Base-by-base conservation (phyloP, 202 grass and related monocot genomes). In the Elaeis oleifera region DNA sequence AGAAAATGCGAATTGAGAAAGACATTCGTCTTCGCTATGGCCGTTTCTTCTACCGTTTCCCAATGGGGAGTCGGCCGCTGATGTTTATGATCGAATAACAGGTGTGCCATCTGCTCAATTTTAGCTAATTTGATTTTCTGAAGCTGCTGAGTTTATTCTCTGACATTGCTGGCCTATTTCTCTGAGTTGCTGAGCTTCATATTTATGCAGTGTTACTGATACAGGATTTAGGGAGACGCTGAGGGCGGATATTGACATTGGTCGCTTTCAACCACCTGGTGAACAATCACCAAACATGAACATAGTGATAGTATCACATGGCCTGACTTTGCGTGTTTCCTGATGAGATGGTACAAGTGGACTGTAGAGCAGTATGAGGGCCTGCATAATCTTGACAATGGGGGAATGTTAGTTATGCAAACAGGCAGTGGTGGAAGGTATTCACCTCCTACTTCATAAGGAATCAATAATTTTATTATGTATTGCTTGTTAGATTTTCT, bases 261-360 rank as follows among this genome's bases (percentile, higher is more conserved):
- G 83, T 5, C 78, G 72, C 18, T 88, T 95, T 71, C 61, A 88
- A 60, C 78, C 78, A 20, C 83, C 72, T 3, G 61, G 53, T 6
- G 7, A 64, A 50, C 53, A 16, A 26, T 68, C 13, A 23, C 69
- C 64, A n/a, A 81, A 87, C 75, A 79, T 95, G 83, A 95, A 95
- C 71, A 56, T 95, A 15, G 77, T 90, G 27, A 23, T 95, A 20
- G 85, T 95, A 8, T 95, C 90, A 2, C 90, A 95, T 44, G 85
- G 85, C 0, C 57, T 95, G 4, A 87, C 90, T 4, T 64, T 95
- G 3, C 73, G 85, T 8, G 90, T 95, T n/a, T 95, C 71, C 56
- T 95, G n/a, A 95, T 90, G 90, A 55, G 86, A 0, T 95, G 90
- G 90, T 95, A 95, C 78, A 95, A 90, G 84, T 95, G 90, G 90